Conservation (phyloP, 2,329 filamentous ascomycete genomes). For the Malbranchea cinnamomea region DNA sequence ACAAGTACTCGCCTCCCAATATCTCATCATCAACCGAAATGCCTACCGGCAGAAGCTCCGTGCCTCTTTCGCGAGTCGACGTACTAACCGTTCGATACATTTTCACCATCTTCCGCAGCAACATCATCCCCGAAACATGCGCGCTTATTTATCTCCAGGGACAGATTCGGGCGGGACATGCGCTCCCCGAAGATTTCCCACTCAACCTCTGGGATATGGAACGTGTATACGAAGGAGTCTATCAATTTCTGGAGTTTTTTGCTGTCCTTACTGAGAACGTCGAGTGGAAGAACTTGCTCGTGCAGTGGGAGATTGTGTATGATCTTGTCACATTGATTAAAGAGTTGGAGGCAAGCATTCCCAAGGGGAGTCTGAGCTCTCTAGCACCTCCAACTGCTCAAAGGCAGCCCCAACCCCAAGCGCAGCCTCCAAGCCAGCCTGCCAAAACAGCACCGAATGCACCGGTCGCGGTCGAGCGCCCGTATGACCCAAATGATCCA, state of each 20-base stretch:
- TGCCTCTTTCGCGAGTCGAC: conserved; percentile 40
- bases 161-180: conserved; percentile 63
- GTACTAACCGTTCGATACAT: conserved; percentile 69
- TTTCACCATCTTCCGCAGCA: conserved; percentile 79
- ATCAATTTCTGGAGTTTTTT: conserved; percentile 88
- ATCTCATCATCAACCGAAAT: conserved; percentile 34
- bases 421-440: conserved; percentile 17
- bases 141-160: conserved; percentile 90
- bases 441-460: conserved; percentile 14
- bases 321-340: conserved; percentile 78
- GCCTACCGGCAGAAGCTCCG: conserved; percentile 42
- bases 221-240: conserved; percentile 83
- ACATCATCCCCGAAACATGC: conserved; percentile 85
- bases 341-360: conserved; percentile 74
- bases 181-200: conserved; percentile 74
- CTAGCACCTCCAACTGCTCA: conserved; percentile 11
- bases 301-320: conserved; percentile 82
- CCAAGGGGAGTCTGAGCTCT: conserved; percentile 54
- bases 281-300: conserved; percentile 68
- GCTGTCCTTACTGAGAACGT: conserved; percentile 75
- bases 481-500: conserved; percentile 39
- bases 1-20: conserved; percentile 37
- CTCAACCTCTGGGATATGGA: conserved; percentile 98
- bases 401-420: conserved; percentile 16
- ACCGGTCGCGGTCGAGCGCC: conserved; percentile 45